Evolutionary conservation across 352 stramenopile genomes (phyloP), one percentile per base, ranked within the genome.

Genomic region (Globisporangium camurandrum): DNA sequence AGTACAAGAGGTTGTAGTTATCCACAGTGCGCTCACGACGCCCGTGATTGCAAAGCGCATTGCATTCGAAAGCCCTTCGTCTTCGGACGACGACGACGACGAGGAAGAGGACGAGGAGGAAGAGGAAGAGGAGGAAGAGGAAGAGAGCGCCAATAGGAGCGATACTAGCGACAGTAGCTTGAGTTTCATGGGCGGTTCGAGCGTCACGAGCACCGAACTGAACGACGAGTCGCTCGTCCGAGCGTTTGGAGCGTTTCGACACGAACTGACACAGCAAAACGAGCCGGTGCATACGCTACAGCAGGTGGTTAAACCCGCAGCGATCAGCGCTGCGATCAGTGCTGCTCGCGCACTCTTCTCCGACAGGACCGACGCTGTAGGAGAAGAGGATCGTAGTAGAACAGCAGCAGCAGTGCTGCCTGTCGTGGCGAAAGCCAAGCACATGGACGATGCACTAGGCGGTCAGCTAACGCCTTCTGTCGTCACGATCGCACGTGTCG

Each of bases 21-120:
- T 87, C 43, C 57, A 63, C 14, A 41, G 65, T 2, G 36, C 22
- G 6, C 27, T 12, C 46, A 59, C 71, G n/a, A 86, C 73, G 6
- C 75, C 73, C 0, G 41, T 84, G 28, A 62, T 88, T 45, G 67
- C 64, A 39, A 68, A 70, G 31, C 82, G 71, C 46, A 75, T 88
- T 46, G 76, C 67, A 11, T 88, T 88, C 22, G 69, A 75, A 31
- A 75, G 67, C 36, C 56, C n/a, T n/a, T n/a, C 57, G 1, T 84
- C 70, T 0, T 73, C 82, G 6, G 75, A 80, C 34, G 64, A 81
- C 36, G 51, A 75, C 40, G 67, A 77, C 4, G 19, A 8, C 7
- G 23, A 34, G n/a, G n/a, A n/a, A n/a, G n/a, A n/a, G n/a, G n/a
- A n/a, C n/a, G n/a, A n/a, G n/a, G n/a, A n/a, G n/a, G n/a, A n/a